Conservation (phyloP, 352 stramenopile species). For the Globisporangium polare region DNA sequence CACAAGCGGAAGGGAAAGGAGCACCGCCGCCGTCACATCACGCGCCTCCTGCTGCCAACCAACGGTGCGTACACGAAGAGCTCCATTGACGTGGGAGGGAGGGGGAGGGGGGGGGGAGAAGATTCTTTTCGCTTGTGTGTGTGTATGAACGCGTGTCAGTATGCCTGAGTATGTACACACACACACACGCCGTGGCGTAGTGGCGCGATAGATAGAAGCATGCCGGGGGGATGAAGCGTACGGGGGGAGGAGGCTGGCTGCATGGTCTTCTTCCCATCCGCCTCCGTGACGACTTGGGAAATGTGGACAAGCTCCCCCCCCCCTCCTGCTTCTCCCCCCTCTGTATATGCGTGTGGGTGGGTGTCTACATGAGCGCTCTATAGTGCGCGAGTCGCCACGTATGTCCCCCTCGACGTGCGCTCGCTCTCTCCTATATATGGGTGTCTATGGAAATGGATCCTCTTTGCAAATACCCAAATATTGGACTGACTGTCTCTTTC, state of each 20-base stretch:
- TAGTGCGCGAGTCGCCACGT: neutral
- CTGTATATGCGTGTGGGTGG: neutral
- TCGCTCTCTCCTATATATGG: neutral
- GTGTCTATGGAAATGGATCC: neutral
- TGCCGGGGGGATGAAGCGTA: neutral
- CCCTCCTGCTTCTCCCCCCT: neutral
- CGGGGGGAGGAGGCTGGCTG: too few relatives aligned
- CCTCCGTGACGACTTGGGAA: neutral
- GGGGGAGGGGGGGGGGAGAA: too few relatives aligned
- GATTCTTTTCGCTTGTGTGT: neutral
- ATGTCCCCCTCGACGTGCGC: neutral
- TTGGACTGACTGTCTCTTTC: slow-evolving; percentile 1
- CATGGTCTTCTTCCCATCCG: neutral
- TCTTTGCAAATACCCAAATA: neutral
- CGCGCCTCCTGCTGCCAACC: neutral
- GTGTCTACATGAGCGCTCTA: neutral
- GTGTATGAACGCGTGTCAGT: neutral
- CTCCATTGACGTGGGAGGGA: neutral
- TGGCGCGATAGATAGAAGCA: neutral
- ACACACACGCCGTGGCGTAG: neutral
- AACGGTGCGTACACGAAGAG: neutral
- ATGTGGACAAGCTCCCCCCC: neutral
- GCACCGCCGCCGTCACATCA: too few relatives aligned
- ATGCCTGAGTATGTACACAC: neutral
- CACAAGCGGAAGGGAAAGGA: neutral